Percentiles rank a stretch among this genome's conserved stretches.
Conservation (phyloP, 345 rosid species). For the Gossypium thurberi region DNA sequence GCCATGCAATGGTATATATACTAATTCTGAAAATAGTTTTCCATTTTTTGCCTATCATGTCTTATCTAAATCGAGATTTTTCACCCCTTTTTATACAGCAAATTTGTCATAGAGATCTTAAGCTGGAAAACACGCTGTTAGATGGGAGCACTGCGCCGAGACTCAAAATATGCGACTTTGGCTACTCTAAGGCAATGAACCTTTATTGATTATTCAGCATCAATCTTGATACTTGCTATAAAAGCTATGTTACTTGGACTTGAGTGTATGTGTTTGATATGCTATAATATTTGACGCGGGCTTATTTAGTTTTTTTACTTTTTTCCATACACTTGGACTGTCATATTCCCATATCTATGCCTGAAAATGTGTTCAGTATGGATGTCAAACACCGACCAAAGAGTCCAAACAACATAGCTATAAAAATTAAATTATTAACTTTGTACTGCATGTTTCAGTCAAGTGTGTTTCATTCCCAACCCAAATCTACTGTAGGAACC, state of each 20-base stretch:
- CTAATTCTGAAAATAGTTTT: background rate
- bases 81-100: constrained; percentile 30
- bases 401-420: background rate
- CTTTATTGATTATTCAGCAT: background rate
- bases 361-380: background rate
- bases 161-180: constrained; percentile 86
- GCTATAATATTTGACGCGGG: too few species aligned
- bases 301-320: too few species aligned
- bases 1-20: constrained; percentile 66
- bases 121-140: constrained; percentile 82
- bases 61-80: constrained; percentile 1
- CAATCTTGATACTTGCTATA: background rate
- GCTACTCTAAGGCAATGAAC: constrained; percentile 64
- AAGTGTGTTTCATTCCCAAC: constrained; percentile 83
- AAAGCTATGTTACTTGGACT: background rate
- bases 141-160: constrained; percentile 73
- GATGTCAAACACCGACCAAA: background rate
- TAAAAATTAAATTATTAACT: background rate
- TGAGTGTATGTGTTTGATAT: background rate
- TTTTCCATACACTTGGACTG: too few species aligned
- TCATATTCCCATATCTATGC: background rate
- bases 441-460: constrained; percentile 36
- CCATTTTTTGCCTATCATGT: background rate
- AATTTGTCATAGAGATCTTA: constrained; percentile 91
- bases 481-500: constrained; percentile 93